A percentile compares a stretch with the other conserved stretches of the same genome.
Evolutionary conservation across 768 basidiomycete species (phyloP).

Genomic region (Trametes gibbosa): DNA sequence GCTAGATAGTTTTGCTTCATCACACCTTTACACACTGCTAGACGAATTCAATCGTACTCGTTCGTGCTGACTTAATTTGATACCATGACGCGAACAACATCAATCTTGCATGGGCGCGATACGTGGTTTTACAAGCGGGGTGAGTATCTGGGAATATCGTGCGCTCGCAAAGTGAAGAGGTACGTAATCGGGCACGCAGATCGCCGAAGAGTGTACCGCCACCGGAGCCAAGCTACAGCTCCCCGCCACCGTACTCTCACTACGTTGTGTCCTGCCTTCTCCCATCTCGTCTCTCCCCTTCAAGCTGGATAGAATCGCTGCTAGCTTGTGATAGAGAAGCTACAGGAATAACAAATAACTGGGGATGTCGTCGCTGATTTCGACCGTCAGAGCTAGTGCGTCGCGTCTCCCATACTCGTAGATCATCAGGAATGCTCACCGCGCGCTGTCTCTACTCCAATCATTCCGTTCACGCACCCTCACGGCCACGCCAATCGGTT

Average conservation of each 20-base stretch:
- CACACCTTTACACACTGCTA: not conserved
- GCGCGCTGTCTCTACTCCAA: too few relatives aligned
- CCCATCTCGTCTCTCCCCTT: not conserved
- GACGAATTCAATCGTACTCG: too few relatives aligned
- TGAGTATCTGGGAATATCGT: too few relatives aligned
- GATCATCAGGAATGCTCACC: conserved; percentile 20
- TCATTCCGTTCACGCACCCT: too few relatives aligned
- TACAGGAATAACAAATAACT: not conserved
- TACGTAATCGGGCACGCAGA: conserved; percentile 3
- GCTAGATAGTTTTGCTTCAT: not conserved
- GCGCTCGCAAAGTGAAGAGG: too few relatives aligned
- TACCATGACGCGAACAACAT: too few relatives aligned
- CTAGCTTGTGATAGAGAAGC: not conserved
- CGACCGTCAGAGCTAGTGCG: conserved; percentile 46
- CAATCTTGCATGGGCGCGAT: too few relatives aligned
- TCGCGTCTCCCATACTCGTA: conserved; percentile 14
- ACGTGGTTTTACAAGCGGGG: too few relatives aligned
- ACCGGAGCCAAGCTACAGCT: conserved; percentile 6
- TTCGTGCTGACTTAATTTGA: too few relatives aligned
- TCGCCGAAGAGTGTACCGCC: conserved; percentile 16
- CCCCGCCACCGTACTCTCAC: not conserved
- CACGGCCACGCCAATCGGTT: too few relatives aligned
- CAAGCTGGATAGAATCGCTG: too few relatives aligned
- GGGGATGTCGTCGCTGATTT: conserved; percentile 47
- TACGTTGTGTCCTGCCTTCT: not conserved